These are phyloP conservation scores for Chenopodium formosanum DNA, from an alignment of 148 eudicot genomes.

Conservation along the genomic window DNA sequence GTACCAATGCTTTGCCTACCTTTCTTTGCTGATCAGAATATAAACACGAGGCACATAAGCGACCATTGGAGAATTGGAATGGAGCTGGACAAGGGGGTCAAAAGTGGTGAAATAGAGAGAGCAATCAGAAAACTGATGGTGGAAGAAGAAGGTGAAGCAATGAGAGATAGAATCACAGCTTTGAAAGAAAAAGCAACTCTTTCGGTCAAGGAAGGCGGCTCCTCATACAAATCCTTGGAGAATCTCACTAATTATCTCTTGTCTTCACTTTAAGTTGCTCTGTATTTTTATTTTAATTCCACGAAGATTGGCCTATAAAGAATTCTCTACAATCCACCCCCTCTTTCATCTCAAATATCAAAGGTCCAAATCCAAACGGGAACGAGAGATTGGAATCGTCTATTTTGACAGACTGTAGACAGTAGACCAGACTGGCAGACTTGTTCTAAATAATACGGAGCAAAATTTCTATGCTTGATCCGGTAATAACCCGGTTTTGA, in stretches of 20 bases:
- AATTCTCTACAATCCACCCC: too few relatives aligned
- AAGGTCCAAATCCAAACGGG: too few relatives aligned
- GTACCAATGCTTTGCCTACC: conserved; percentile 52
- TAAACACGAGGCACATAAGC: conserved; percentile 32
- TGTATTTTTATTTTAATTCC: too few relatives aligned
- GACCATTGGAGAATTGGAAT: conserved; percentile 46
- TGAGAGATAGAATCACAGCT: conserved; percentile 24
- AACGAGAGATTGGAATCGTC: too few relatives aligned
- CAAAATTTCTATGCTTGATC: too few relatives aligned
- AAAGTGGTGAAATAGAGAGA: conserved; percentile 30
- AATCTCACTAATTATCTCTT: conserved; percentile 28
- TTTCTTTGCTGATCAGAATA: conserved; percentile 39
- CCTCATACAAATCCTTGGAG: conserved; percentile 38
- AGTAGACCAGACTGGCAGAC: too few relatives aligned
- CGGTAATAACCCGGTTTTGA: too few relatives aligned
- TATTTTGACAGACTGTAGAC: too few relatives aligned
- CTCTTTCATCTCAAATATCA: too few relatives aligned
- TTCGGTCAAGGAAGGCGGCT: conserved; percentile 32
- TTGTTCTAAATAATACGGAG: too few relatives aligned
- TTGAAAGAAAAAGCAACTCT: conserved; percentile 34
- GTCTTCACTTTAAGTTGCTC: too few relatives aligned
- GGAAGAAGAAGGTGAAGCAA: conserved; percentile 41
- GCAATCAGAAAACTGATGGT: conserved; percentile 37
- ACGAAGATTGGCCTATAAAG: too few relatives aligned
- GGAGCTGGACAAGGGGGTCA: conserved; percentile 31